Conservation (phyloP, 2,329 filamentous ascomycete genomes). For the Ophioceras dolichostomum region DNA sequence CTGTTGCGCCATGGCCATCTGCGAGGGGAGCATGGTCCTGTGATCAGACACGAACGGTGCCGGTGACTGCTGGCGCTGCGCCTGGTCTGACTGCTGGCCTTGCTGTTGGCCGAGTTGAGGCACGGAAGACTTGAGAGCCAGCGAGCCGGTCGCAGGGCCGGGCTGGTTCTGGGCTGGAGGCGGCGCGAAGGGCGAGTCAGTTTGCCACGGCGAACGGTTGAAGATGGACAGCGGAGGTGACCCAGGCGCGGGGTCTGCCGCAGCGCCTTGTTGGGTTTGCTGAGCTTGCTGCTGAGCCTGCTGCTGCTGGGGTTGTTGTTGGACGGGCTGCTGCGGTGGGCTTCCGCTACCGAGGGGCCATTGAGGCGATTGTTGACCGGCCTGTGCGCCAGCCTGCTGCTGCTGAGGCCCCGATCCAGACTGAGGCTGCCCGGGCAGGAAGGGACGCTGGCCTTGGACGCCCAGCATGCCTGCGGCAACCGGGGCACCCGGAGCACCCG, state of each 20-base stretch:
- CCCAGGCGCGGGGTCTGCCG: slow-evolving; percentile 1
- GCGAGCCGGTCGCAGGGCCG: not conserved
- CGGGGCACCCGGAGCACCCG: no score
- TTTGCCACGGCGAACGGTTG: not conserved
- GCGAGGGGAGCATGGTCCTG: slow-evolving; percentile 1
- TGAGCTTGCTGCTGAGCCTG: not conserved
- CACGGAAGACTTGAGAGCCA: not conserved
- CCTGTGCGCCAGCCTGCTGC: not conserved
- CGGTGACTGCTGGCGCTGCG: not conserved
- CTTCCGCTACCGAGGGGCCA: slow-evolving; percentile 1
- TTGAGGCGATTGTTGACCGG: not conserved
- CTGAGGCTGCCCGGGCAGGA: not conserved
- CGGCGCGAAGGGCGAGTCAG: no score
- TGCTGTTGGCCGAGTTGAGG: slow-evolving; percentile 1
- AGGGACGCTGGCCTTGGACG: not conserved
- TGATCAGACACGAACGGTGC: not conserved
- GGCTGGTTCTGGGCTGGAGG: not conserved
- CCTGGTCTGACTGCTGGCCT: slow-evolving; percentile 2
- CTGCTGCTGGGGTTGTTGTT: not conserved
- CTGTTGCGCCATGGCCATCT: slow-evolving; percentile 1
- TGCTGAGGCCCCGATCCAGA: not conserved
- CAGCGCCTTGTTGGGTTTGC: not conserved
- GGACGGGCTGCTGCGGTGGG: not conserved
- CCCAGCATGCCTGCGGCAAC: no score
- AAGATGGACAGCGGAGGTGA: not conserved